A percentile compares a stretch with the other conserved stretches of the same genome.
phyloP scores from a whole-genome alignment of 2,329 filamentous ascomycete genomes.

The Xylogone sp. region DNA sequence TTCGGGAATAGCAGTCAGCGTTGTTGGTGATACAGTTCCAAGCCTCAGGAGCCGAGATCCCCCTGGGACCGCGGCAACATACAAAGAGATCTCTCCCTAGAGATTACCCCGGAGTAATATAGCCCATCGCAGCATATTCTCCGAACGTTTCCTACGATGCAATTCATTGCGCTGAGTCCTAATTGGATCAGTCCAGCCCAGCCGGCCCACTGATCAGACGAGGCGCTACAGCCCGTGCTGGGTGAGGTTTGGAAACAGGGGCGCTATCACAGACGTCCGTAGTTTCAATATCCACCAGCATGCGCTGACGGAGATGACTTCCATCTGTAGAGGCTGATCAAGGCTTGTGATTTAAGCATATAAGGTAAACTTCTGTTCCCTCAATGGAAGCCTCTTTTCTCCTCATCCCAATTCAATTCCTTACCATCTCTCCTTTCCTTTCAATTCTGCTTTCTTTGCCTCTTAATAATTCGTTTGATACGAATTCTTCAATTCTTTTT shows the following conservation, averaged over 20 bases:
- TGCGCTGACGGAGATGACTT: neutral
- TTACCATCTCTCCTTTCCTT: neutral
- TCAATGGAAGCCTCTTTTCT: neutral
- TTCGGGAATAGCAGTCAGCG: constrained; percentile 15
- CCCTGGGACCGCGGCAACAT: neutral
- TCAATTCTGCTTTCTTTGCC: neutral
- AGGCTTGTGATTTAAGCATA: neutral
- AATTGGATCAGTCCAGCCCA: neutral
- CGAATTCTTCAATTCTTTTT: neutral
- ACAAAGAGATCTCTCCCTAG: neutral
- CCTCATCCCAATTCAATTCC: neutral
- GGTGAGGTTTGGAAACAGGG: neutral
- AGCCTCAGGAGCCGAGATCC: neutral
- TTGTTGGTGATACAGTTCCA: constrained; percentile 32
- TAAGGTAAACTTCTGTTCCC: neutral
- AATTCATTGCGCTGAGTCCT: neutral
- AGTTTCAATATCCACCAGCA: neutral
- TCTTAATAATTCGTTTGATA: neutral
- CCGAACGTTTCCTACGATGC: neutral
- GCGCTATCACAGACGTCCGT: neutral
- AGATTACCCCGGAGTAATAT: neutral
- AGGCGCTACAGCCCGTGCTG: neutral
- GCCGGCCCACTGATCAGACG: neutral
- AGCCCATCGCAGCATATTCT: neutral
- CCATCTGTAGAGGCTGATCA: neutral